Base-by-base conservation (phyloP, 257 asterid genomes). In the Solanum pinnatisectum region DNA sequence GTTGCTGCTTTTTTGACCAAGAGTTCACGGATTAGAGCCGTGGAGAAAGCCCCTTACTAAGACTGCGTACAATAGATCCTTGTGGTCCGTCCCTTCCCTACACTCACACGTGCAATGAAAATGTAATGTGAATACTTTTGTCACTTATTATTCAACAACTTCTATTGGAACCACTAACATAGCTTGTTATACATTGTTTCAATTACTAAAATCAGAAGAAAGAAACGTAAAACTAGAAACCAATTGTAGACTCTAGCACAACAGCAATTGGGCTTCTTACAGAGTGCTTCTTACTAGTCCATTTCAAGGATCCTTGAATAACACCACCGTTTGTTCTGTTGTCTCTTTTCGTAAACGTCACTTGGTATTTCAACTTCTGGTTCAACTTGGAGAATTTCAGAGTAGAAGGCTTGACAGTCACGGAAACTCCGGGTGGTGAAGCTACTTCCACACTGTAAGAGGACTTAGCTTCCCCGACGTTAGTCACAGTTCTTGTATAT, bases 291-390 rank as follows among this genome's bases (percentile, higher is more conserved):
- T 46, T 56, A 44, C 90, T 89, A 52, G 83, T 89, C 94, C 95
- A 93, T n/a, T 90, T 91, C 11, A 93, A 78, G 60, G 84, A 91
- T 44, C 95, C 95, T 84, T 93, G 88, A 85, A 85, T 91, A 20
- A 79, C 22, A 1, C 79, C 36, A 0, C 35, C 32, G 33, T 44
- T 85, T 16, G 22, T 13, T 0, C 56, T 68, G 0, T 87, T 20
- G 1, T 40, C 68, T 27, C 42, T 4, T 74, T 49, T 79, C 5
- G 8, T 70, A 56, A 91, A 91, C 1, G 91, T 92, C 85, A 91
- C 93, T 35, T 84, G 9, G 49, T 92, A 92, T 67, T 71, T 77
- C 90, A 90, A 20, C 67, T 89, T 90, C 84, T 90, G 92, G 49
- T 90, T 90, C 13, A 77, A 12, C 84, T 89, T 35, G 2, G 89